These are phyloP conservation scores for Tillandsia leiboldiana DNA, from an alignment of 176 grass and related monocot species.

Conservation along the genomic window DNA sequence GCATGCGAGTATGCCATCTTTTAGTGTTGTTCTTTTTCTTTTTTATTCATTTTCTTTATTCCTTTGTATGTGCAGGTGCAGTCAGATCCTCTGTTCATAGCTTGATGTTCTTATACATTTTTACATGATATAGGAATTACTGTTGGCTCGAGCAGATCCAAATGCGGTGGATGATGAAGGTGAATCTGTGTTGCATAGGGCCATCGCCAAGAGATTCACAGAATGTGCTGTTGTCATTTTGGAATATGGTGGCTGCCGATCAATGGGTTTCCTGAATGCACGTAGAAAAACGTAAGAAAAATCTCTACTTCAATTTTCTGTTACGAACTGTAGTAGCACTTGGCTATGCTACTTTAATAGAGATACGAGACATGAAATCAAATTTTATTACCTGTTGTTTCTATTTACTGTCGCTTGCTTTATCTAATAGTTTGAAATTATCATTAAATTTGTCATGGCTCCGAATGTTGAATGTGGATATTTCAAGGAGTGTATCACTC, in stretches of 20 bases:
- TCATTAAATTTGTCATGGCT: neutral
- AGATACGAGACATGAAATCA: neutral
- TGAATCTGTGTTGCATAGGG: conserved; percentile 89
- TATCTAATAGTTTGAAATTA: neutral
- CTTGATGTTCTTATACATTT: conserved; percentile 17
- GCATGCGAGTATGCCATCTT: conserved; percentile 50
- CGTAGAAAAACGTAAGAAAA: conserved; percentile 76
- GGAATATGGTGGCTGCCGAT: conserved; percentile 94
- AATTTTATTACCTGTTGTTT: neutral
- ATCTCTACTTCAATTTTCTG: no score
- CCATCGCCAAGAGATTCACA: conserved; percentile 72
- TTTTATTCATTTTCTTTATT: conserved; percentile 12
- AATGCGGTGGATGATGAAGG: conserved; percentile 88
- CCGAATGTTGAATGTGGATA: neutral
- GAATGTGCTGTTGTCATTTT: conserved; percentile 93
- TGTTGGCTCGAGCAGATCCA: conserved; percentile 83
- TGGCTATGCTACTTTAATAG: no score
- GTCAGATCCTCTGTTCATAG: conserved; percentile 17
- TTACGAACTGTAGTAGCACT: no score
- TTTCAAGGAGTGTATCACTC: no score
- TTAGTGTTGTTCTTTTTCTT: conserved; percentile 13
- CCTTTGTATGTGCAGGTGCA: neutral
- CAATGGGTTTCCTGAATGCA: conserved; percentile 75
- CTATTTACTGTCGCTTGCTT: neutral
- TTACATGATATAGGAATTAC: conserved; percentile 58